phyloP scores from a whole-genome alignment of 1,284 basidiomycete species.

The Stygiomarasmius scandens region DNA sequence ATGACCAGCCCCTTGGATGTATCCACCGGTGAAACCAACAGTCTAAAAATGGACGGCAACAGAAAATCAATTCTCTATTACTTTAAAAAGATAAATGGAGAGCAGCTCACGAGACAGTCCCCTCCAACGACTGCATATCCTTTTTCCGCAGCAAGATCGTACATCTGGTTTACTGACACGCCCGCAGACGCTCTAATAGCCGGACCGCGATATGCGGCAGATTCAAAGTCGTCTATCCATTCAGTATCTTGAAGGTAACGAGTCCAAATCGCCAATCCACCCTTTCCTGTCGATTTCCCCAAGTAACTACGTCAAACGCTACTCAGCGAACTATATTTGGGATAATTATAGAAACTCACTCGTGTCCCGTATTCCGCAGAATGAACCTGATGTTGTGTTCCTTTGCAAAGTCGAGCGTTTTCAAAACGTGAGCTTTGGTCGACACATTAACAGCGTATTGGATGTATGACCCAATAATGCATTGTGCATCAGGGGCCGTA shows the following conservation, averaged over 20 bases:
- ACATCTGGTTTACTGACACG: constrained; percentile 18
- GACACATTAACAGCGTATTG: constrained; percentile 28
- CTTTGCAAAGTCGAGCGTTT: constrained; percentile 23
- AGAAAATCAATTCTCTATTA: too few relatives aligned
- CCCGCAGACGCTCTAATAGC: constrained; percentile 20
- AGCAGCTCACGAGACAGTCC: constrained; percentile 26
- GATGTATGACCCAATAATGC: constrained; percentile 24
- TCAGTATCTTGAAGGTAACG: constrained; percentile 20
- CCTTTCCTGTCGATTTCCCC: constrained; percentile 23
- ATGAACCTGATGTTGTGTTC: constrained; percentile 26
- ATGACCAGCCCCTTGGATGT: constrained; percentile 25
- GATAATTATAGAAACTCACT: constrained; percentile 14
- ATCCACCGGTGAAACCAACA: constrained; percentile 28
- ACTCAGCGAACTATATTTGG: neutral
- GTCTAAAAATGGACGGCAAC: constrained; percentile 15
- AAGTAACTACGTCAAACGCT: constrained; percentile 17
- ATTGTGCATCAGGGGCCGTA: constrained; percentile 16
- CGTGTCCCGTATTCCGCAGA: constrained; percentile 28
- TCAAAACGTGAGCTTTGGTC: constrained; percentile 20
- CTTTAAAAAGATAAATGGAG: neutral
- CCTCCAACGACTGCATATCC: constrained; percentile 25
- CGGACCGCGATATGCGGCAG: constrained; percentile 16
- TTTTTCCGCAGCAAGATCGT: constrained; percentile 17
- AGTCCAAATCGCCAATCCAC: constrained; percentile 23
- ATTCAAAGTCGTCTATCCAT: constrained; percentile 18